phyloP scores from a whole-genome alignment of 768 basidiomycete genomes.

The Zangia roseola region DNA sequence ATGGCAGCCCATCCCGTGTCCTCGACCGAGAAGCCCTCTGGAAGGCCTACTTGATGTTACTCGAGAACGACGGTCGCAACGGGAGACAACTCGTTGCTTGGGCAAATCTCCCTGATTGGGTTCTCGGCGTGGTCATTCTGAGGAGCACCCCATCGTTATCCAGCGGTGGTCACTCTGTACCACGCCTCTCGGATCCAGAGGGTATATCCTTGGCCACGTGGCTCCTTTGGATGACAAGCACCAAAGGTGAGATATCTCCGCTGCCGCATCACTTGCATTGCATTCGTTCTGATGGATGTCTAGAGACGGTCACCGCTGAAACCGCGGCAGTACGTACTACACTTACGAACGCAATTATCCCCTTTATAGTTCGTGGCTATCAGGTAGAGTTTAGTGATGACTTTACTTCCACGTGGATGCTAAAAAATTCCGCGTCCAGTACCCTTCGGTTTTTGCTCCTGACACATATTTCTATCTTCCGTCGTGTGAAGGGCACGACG shows the following conservation, averaged over 20 bases:
- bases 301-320: constrained; percentile 37
- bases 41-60: constrained; percentile 53
- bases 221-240: constrained; percentile 48
- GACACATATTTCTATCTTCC: constrained; percentile 46
- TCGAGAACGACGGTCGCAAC: constrained; percentile 52
- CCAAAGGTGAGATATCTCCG: constrained; percentile 32
- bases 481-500: constrained; percentile 29
- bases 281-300: constrained; percentile 12
- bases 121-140: constrained; percentile 14
- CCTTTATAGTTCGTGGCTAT: constrained; percentile 42
- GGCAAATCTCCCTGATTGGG: constrained; percentile 36
- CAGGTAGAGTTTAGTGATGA: constrained; percentile 28
- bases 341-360: constrained; percentile 35
- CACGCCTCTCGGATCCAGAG: constrained; percentile 33
- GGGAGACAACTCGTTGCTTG: constrained; percentile 41
- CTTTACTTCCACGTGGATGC: not conserved
- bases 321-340: constrained; percentile 22
- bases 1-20: constrained; percentile 9
- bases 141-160: constrained; percentile 8
- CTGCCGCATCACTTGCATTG: not conserved
- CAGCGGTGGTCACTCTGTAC: not conserved
- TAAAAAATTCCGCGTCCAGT: constrained; percentile 28
- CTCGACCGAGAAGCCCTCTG: constrained; percentile 45
- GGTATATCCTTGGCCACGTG: constrained; percentile 41
- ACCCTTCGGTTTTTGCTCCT: constrained; percentile 42